These are phyloP conservation scores for Euphrasia confusa DNA, from an alignment of 257 asterid species.

Conservation along the genomic window DNA sequence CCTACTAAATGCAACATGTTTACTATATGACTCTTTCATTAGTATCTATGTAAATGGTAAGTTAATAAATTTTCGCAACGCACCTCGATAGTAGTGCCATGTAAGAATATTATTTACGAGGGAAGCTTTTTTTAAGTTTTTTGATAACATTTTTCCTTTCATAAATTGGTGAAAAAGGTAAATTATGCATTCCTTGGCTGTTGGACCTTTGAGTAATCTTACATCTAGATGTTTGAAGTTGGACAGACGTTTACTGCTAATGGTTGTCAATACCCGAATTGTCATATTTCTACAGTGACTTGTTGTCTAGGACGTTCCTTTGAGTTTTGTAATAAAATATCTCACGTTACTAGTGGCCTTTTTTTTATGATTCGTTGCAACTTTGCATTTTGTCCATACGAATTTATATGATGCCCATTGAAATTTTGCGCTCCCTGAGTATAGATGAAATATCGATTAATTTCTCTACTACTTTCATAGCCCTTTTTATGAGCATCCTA, in stretches of 20 bases:
- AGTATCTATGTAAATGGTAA: too few species aligned
- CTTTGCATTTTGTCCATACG: neutral
- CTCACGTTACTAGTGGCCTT: neutral
- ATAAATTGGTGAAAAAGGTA: slow-evolving; percentile 4
- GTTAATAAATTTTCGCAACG: too few species aligned
- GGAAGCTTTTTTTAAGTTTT: neutral
- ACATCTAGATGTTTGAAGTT: slow-evolving; percentile 4
- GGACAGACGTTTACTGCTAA: too few species aligned
- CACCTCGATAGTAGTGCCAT: neutral
- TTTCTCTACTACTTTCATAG: neutral
- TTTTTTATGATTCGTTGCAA: neutral
- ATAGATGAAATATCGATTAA: neutral
- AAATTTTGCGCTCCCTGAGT: slow-evolving; percentile 2
- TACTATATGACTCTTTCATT: neutral
- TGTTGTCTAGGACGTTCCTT: neutral
- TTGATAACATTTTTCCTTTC: neutral
- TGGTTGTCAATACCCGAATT: neutral
- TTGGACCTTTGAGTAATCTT: slow-evolving; percentile 3
- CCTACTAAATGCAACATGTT: neutral
- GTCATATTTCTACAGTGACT: slow-evolving; percentile 13
- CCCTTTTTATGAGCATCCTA: too few species aligned
- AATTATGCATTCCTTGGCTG: slow-evolving; percentile 7
- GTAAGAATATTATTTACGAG: neutral
- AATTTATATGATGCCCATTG: slow-evolving; percentile 2
- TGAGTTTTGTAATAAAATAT: slow-evolving; percentile 10